phyloP scores from a whole-genome alignment of 805 yeast species.

The Saturnispora galanensis region DNA sequence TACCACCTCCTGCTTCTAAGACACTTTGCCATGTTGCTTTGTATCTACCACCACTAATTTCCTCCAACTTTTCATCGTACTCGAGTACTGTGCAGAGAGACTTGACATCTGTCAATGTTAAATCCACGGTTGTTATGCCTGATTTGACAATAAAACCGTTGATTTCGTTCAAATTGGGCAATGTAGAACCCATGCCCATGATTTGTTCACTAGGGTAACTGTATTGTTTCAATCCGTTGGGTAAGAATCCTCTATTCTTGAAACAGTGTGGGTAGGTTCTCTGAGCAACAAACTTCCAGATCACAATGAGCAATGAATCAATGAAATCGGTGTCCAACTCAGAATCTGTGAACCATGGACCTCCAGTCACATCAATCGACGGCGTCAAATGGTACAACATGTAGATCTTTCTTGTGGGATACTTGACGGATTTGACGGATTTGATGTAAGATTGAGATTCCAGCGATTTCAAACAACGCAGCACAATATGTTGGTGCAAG shows the following conservation, averaged over 20 bases:
- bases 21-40: constrained; percentile 80
- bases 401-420: constrained; percentile 90
- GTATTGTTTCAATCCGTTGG: constrained; percentile 19
- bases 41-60: constrained; percentile 50
- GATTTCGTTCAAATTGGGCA: constrained; percentile 66
- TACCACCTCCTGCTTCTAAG: constrained; percentile 53
- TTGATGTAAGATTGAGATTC: constrained; percentile 80
- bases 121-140: constrained; percentile 74
- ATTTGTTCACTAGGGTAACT: constrained; percentile 20
- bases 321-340: constrained; percentile 93
- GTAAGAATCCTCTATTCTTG: constrained; percentile 26
- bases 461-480: constrained; percentile 67
- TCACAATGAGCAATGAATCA: constrained; percentile 67
- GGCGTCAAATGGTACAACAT: constrained; percentile 94
- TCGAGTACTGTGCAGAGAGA: constrained; percentile 80
- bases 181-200: constrained; percentile 29
- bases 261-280: constrained; percentile 70
- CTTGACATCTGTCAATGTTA: constrained; percentile 63
- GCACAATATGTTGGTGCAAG: constrained; percentile 84
- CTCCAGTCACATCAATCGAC: constrained; percentile 92
- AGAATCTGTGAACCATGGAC: constrained; percentile 97
- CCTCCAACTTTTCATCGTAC: constrained; percentile 78
- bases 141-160: constrained; percentile 61
- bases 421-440: constrained; percentile 78
- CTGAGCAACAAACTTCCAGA: constrained; percentile 79